These are phyloP conservation scores for Boletellus dicymbophilus DNA, from an alignment of 1,284 basidiomycete genomes.

Conservation along the genomic window DNA sequence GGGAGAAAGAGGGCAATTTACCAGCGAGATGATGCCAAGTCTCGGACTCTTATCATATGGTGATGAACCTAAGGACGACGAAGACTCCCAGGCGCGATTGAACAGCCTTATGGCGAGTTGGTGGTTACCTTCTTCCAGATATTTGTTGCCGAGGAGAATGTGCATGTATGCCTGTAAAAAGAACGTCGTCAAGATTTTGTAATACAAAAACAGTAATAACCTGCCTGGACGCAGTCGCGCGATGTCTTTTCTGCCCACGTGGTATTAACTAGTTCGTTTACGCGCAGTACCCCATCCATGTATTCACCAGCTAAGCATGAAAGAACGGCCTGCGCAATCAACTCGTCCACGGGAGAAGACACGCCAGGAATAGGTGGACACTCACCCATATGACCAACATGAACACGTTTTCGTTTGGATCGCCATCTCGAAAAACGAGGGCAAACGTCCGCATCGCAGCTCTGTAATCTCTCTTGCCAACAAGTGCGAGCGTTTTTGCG, in stretches of 20 bases:
- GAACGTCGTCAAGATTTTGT: background rate
- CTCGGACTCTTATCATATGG: background rate
- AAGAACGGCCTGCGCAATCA: background rate
- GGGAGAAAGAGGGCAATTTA: background rate
- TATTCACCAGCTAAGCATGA: constrained; percentile 4
- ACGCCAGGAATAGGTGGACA: background rate
- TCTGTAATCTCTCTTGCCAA: constrained; percentile 2
- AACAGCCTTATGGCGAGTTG: constrained; percentile 3
- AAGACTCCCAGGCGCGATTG: background rate
- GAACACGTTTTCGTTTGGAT: constrained; percentile 1
- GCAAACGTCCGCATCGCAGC: constrained; percentile 5
- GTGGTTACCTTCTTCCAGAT: constrained; percentile 1
- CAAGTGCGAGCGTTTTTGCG: constrained; percentile 3
- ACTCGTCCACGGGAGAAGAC: background rate
- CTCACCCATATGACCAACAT: constrained; percentile 5
- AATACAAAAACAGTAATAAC: background rate
- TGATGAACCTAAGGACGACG: too few species aligned
- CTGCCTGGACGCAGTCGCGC: background rate
- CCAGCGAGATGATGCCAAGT: constrained; percentile 2
- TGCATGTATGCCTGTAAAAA: constrained; percentile 8
- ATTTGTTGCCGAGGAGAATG: constrained; percentile 4
- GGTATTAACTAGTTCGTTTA: constrained; percentile 2
- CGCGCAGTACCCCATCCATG: constrained; percentile 1
- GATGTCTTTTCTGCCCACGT: background rate
- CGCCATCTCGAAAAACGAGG: constrained; percentile 5